Base-by-base conservation (phyloP, 2,329 filamentous ascomycete genomes). In the Shiraia bambusicola region DNA sequence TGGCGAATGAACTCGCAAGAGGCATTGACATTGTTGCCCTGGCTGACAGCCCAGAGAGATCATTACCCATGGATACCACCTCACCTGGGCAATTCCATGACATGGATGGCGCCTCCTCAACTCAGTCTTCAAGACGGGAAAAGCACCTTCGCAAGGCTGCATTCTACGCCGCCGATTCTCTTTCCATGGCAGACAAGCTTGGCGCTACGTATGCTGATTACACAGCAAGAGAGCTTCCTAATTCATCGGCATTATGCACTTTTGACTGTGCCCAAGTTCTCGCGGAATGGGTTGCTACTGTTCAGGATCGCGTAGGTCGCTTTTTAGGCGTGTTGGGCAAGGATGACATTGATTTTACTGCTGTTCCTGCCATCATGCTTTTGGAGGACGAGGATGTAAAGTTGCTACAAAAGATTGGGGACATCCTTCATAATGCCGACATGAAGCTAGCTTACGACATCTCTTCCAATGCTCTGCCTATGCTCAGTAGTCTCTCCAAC, bases 211-310 rank as follows among this genome's bases (percentile, higher is more conserved):
- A 92, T 69, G 85, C 87, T 6, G 90, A 95, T 50, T 84, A 88
- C 47, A 86, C 84, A 1, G 90, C 87, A 38, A 80, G 88, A 31
- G 90, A 96, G 62, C 76, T 97, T 10, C 90, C 93, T 0, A 80
- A 95, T 28, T 92, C 95, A 64, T 90, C 88, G 11, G 88, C 90
- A 1, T 84, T 97, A 76, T 96, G 92, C 67, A 84, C 87, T 4
- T 94, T 95, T 59, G 92, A 97, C 62, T 97, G 92, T 61, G 87
- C 88, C 2, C 91, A 96, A 62, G 89, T 97, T 1, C 79, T 98
- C 24, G 89, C 89, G 0, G 92, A 97, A 69, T 98, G 92, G 92
- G 81, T 93, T 28, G 87, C 88, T 4, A 93, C 90, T 1, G 81
- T 97, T 3, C 93, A 98, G 67, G 91, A 96, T 61, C 86, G 93